Evolutionary conservation across 2,329 filamentous ascomycete genomes (phyloP).

Genomic region (Eutypa lata): DNA sequence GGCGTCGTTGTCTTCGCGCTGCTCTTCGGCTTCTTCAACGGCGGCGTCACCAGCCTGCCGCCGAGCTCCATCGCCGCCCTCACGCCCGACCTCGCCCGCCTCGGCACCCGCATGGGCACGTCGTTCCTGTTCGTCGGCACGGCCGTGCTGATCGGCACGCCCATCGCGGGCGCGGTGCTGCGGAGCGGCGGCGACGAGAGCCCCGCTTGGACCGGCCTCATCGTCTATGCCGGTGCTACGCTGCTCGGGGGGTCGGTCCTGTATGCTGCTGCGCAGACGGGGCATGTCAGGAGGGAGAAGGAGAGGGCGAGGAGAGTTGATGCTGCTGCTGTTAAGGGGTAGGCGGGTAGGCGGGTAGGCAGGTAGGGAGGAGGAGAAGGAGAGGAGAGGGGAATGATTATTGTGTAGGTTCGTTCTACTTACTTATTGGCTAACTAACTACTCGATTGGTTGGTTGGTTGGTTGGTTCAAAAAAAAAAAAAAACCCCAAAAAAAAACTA

Average conservation of each 20-base stretch:
- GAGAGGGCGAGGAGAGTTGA: no score
- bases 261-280: constrained; percentile 15
- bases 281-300: constrained; percentile 9
- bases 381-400: no score
- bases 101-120: constrained; percentile 43
- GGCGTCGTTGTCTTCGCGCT: constrained; percentile 29
- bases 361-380: no score
- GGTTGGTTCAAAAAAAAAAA: no score
- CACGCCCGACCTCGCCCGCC: constrained; percentile 15
- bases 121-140: constrained; percentile 35
- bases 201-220: constrained; percentile 27
- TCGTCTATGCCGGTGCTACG: constrained; percentile 28
- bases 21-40: constrained; percentile 34
- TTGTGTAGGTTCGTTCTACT: no score
- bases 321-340: not conserved
- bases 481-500: no score
- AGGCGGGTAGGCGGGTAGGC: no score
- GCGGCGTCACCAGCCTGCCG: constrained; percentile 31
- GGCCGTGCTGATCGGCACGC: constrained; percentile 49
- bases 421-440: no score
- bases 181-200: constrained; percentile 17
- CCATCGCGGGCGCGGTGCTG: constrained; percentile 47
- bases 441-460: no score
- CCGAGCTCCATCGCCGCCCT: constrained; percentile 24
- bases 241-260: constrained; percentile 24